Conservation (phyloP, 306 rosid genomes). For the Quercus wislizeni region DNA sequence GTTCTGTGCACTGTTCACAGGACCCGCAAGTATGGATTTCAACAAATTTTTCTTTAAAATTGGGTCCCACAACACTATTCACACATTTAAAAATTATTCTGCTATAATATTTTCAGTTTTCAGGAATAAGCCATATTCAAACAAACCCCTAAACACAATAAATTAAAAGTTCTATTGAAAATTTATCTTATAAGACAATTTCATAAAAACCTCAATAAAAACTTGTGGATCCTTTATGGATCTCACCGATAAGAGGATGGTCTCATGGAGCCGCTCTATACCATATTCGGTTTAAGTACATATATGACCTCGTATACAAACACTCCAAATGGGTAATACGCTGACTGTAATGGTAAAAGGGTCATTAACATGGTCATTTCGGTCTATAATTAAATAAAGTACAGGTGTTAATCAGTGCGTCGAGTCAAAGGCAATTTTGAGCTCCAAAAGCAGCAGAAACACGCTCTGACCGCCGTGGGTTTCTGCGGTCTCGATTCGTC, state of each 20-base stretch:
- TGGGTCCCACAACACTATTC: fast-evolving
- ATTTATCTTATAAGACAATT: too few species aligned
- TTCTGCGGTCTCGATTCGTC: neutral
- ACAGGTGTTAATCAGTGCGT: neutral
- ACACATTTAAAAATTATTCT: too few species aligned
- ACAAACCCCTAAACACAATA: too few species aligned
- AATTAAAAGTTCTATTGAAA: too few species aligned
- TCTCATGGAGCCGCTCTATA: too few species aligned
- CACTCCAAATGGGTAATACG: neutral
- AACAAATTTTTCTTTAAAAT: too few species aligned
- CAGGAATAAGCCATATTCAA: fast-evolving
- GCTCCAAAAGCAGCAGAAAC: neutral
- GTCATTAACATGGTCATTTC: neutral
- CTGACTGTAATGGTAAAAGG: neutral
- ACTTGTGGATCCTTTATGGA: too few species aligned
- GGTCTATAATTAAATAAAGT: neutral
- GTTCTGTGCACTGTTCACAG: fast-evolving
- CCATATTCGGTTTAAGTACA: neutral
- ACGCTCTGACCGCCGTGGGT: neutral
- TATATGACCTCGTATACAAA: neutral
- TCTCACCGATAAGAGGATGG: too few species aligned
- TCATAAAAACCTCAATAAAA: too few species aligned
- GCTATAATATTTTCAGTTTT: fast-evolving
- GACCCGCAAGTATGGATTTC: too few species aligned
- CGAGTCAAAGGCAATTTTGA: neutral